Percentiles rank a stretch among this genome's conserved stretches.
These are phyloP conservation scores for Colletotrichum sp. DNA, from an alignment of 2,329 filamentous ascomycete species.

Conservation along the genomic window DNA sequence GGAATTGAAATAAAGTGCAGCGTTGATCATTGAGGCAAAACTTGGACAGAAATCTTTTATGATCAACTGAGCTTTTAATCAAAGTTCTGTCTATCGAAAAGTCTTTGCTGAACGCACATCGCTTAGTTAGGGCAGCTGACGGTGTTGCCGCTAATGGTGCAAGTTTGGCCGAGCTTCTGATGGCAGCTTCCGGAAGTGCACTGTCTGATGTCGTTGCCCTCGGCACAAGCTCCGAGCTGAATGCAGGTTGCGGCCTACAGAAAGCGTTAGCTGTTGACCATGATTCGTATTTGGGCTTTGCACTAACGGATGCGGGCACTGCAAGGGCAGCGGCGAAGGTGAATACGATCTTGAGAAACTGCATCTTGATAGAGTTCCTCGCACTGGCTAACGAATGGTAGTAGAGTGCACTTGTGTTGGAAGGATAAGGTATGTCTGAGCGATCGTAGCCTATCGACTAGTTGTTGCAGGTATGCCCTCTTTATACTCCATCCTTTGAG, in stretches of 20 bases:
- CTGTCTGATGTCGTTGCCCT: not conserved
- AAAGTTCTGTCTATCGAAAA: not conserved
- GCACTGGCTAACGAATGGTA: too few species aligned
- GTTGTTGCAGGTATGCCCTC: not conserved
- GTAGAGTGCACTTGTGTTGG: not conserved
- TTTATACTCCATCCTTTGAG: too few species aligned
- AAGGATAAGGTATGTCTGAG: not conserved
- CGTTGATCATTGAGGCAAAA: not conserved
- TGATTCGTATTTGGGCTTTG: too few species aligned
- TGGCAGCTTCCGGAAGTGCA: not conserved
- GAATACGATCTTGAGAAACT: not conserved
- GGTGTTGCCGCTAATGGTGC: not conserved
- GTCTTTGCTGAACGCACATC: not conserved
- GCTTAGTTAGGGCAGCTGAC: not conserved
- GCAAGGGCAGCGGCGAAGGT: not conserved
- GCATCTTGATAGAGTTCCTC: not conserved
- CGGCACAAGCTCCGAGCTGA: not conserved
- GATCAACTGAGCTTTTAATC: not conserved
- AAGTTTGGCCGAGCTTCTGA: not conserved
- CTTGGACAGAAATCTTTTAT: fast-evolving
- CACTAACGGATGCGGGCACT: not conserved
- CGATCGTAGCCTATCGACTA: not conserved
- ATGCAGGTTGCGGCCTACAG: not conserved
- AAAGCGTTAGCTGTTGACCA: not conserved
- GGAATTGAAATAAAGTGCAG: not conserved